Percentiles rank a stretch among this genome's conserved stretches.
Evolutionary conservation across 2,329 filamentous ascomycete species (phyloP).

Genomic region (Aspergillus sojae): DNA sequence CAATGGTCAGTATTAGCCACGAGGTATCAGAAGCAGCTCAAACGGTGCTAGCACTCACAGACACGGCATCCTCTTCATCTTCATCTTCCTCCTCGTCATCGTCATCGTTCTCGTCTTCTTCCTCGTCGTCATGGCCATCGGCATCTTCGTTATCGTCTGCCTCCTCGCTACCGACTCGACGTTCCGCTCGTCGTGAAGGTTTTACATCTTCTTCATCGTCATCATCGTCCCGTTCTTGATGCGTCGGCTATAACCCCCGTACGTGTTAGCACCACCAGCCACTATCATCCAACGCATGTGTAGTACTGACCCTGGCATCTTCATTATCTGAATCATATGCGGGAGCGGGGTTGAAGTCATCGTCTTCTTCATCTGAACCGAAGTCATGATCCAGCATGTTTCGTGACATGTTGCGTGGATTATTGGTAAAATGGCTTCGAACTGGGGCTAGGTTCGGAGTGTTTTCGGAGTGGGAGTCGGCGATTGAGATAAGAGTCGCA

Average conservation of each 20-base stretch:
- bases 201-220: conserved; percentile 51
- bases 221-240: conserved; percentile 40
- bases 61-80: conserved; percentile 56
- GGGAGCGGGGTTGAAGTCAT: conserved; percentile 84
- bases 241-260: conserved; percentile 27
- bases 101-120: conserved; percentile 56
- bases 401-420: conserved; percentile 36
- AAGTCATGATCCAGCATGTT: conserved; percentile 55
- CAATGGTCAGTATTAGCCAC: conserved; percentile 16
- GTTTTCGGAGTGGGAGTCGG: not conserved
- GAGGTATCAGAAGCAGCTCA: not conserved
- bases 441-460: not conserved
- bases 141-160: conserved; percentile 35
- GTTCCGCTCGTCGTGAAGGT: conserved; percentile 12
- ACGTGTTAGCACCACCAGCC: conserved; percentile 23
- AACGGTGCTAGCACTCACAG: conserved; percentile 58
- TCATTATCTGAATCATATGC: conserved; percentile 75
- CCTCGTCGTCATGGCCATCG: conserved; percentile 45
- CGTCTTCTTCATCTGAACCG: conserved; percentile 70
- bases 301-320: conserved; percentile 41
- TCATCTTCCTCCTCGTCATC: conserved; percentile 59
- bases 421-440: not conserved
- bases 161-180: conserved; percentile 40
- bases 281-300: conserved; percentile 9
- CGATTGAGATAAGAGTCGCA: not conserved